Evolutionary conservation across 257 asterid genomes (phyloP), one percentile per base, ranked within the genome.

Genomic region (Coffea eugenioides): DNA sequence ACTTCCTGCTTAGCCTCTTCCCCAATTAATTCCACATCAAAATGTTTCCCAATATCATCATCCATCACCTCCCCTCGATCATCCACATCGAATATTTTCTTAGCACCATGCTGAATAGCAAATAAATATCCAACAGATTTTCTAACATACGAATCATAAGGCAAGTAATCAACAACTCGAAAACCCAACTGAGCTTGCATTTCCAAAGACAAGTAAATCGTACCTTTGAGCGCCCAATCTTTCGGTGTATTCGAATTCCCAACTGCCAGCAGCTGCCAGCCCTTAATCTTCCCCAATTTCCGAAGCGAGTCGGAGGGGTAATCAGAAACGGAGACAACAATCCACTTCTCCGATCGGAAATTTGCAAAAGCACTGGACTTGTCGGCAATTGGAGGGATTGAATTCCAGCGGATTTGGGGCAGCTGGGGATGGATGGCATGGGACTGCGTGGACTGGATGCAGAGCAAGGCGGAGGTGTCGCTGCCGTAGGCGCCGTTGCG

Each of bases 91-190:
- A 88, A 93, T 79, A 94, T 91, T 85, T 92, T 96, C 82, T 91
- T 94, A 74, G 97, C 98, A 74, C 99, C 99, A 59, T 96, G 99
- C 71, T 94, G 99, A 27, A 96, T 94, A 43, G 98, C 98, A 82
- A 91, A 96, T 66, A 96, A 85, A 88, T 96, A 96, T 4, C 99
- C 99, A 77, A 94, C 97, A 54, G 86, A 84, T 82, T 96, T 96
- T 69, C 99, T 93, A 79, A 96, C 91, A 85, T 90, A 91, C 0
- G 99, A 96, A 90, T 96, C 99, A 79, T 89, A 96, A 81, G 99
- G 98, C 85, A 96, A 86, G 94, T 80, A 91, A 90, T 94, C 94
- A 69, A 87, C 88, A 81, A 94, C 96, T 77, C 98, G 87, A 82
- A 88, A 96, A 20, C 97, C 97, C 82, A 96, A 86, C 77, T 90